These are phyloP conservation scores for Mollisia scopiformis DNA, from an alignment of 2,329 filamentous ascomycete genomes.

Conservation along the genomic window DNA sequence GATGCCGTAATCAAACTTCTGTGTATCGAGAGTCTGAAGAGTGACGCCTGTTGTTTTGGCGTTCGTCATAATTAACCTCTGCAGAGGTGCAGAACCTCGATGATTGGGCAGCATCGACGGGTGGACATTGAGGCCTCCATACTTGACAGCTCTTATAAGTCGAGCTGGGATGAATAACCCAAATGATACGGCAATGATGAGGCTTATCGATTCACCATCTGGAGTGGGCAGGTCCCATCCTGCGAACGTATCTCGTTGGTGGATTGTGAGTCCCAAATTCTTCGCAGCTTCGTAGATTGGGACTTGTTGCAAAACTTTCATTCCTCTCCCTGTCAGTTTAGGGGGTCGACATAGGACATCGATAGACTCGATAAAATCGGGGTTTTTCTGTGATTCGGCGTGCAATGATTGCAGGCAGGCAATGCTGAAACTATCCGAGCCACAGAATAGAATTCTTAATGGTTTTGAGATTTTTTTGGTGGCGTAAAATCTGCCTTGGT, in stretches of 20 bases:
- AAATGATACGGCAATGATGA: constrained; percentile 93
- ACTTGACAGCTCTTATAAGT: constrained; percentile 70
- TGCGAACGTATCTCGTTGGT: constrained; percentile 81
- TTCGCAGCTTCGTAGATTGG: constrained; percentile 72
- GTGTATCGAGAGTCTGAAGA: constrained; percentile 82
- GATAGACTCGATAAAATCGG: constrained; percentile 69
- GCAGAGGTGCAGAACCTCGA: constrained; percentile 82
- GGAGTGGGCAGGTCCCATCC: constrained; percentile 69
- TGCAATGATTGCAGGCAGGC: constrained; percentile 73
- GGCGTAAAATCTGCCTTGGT: background rate
- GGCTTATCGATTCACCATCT: constrained; percentile 57
- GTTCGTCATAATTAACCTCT: constrained; percentile 75
- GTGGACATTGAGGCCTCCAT: constrained; percentile 92
- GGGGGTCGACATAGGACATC: constrained; percentile 83
- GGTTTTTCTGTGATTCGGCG: constrained; percentile 55
- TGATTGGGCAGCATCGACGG: constrained; percentile 88
- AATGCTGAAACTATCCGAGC: constrained; percentile 89
- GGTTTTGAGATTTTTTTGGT: constrained; percentile 46
- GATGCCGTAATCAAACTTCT: constrained; percentile 76
- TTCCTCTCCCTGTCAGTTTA: constrained; percentile 76
- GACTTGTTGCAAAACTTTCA: constrained; percentile 55
- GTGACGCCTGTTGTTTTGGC: constrained; percentile 71
- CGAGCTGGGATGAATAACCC: constrained; percentile 83
- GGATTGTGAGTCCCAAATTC: constrained; percentile 65
- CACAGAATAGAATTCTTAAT: constrained; percentile 88